Percentiles rank a stretch among this genome's conserved stretches.
phyloP scores from a whole-genome alignment of 495 filamentous ascomycete species.

The Daldinia vernicosa region DNA sequence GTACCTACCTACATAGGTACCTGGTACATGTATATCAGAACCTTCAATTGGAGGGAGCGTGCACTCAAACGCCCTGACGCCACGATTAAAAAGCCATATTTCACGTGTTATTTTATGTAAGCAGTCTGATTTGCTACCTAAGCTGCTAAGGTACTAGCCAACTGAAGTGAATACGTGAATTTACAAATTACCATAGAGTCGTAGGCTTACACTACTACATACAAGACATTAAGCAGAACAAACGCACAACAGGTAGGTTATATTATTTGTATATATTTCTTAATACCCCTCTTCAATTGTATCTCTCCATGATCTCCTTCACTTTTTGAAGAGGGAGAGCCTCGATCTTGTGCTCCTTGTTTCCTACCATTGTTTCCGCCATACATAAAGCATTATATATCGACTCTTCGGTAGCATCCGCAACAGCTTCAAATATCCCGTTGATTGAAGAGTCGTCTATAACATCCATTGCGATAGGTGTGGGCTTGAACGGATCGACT shows the following conservation, averaged over 20 bases:
- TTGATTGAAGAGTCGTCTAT: slow-evolving; percentile 61
- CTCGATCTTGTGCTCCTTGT: slow-evolving; percentile 50
- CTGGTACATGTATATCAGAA: too few relatives aligned
- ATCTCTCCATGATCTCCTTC: slow-evolving; percentile 57
- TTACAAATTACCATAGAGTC: too few relatives aligned
- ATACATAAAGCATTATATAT: slow-evolving; percentile 63
- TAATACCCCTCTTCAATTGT: slow-evolving; percentile 26
- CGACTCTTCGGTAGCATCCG: slow-evolving; percentile 62
- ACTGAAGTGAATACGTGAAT: too few relatives aligned
- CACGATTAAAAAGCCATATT: neutral
- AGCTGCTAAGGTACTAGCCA: too few relatives aligned
- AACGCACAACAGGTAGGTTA: neutral
- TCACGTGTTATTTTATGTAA: neutral
- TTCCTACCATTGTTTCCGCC: slow-evolving; percentile 58
- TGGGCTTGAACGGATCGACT: slow-evolving; percentile 49
- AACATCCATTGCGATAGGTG: slow-evolving; percentile 49
- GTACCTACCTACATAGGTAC: too few relatives aligned
- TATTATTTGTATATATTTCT: too few relatives aligned
- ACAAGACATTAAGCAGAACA: neutral
- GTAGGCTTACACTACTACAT: too few relatives aligned
- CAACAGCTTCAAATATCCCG: slow-evolving; percentile 58
- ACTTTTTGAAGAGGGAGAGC: slow-evolving; percentile 58
- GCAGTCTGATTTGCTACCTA: neutral
- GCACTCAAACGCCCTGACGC: neutral
- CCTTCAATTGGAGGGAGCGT: too few relatives aligned